phyloP scores from a whole-genome alignment of 106 monocot genomes.

The Amphibolis antarctica region DNA sequence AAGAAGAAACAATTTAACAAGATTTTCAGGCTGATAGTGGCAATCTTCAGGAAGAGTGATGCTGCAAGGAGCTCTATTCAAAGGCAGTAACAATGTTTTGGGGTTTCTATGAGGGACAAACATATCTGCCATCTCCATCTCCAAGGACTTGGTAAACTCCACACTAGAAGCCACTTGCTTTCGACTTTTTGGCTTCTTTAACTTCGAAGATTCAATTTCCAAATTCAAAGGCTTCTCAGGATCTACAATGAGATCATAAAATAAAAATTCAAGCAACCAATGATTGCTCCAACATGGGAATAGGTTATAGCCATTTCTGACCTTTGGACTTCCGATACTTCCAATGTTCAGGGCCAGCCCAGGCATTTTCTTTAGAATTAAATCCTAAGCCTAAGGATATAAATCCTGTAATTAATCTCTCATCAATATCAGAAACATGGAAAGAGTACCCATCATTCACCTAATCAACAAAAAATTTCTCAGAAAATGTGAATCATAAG shows the following conservation, averaged over 20 bases:
- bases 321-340: constrained; percentile 81
- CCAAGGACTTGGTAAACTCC: constrained; percentile 53
- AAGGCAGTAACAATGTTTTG: constrained; percentile 43
- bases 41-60: constrained; percentile 89
- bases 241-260: constrained; percentile 14
- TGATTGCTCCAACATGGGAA: background rate
- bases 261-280: background rate
- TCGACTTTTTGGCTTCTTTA: constrained; percentile 37
- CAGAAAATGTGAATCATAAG: background rate
- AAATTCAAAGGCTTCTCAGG: constrained; percentile 21
- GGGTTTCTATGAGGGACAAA: constrained; percentile 58
- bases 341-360: constrained; percentile 99
- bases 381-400: constrained; percentile 69
- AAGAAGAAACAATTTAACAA: constrained; percentile 69
- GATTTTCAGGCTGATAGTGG: constrained; percentile 80
- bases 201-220: constrained; percentile 18
- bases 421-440: constrained; percentile 24
- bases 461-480: constrained; percentile 18
- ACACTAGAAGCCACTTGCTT: constrained; percentile 34
- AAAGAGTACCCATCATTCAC: constrained; percentile 26
- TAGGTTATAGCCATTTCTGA: constrained; percentile 11
- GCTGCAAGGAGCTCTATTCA: constrained; percentile 35
- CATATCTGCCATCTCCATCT: constrained; percentile 29
- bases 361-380: constrained; percentile 72
- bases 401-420: constrained; percentile 49